phyloP scores from a whole-genome alignment of 2,329 filamentous ascomycete species.

The Penicillium sp. region DNA sequence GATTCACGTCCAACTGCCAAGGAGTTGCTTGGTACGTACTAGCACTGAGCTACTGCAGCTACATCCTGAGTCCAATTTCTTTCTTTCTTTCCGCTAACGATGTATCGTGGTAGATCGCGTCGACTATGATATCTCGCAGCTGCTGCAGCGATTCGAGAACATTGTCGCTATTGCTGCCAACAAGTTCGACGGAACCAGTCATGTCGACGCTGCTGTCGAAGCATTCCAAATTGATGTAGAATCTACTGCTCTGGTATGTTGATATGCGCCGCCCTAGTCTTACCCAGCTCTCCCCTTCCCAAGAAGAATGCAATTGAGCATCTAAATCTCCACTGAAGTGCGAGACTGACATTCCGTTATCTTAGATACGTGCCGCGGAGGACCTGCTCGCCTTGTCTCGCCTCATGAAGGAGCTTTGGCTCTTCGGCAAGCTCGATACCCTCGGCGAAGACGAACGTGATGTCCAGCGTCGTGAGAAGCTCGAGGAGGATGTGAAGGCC shows the following conservation, averaged over 20 bases:
- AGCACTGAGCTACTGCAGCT: neutral
- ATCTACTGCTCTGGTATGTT: constrained; percentile 55
- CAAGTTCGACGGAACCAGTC: constrained; percentile 42
- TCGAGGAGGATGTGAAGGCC: constrained; percentile 49
- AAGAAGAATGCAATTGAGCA: neutral
- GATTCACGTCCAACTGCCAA: constrained; percentile 33
- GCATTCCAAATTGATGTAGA: constrained; percentile 60
- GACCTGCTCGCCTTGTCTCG: constrained; percentile 61
- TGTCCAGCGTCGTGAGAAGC: constrained; percentile 40
- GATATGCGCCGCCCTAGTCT: neutral
- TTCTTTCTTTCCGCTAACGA: neutral
- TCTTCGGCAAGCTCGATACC: constrained; percentile 63
- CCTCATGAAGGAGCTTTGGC: constrained; percentile 64
- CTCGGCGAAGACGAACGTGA: constrained; percentile 47
- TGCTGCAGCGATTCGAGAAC: constrained; percentile 55
- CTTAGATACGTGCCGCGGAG: constrained; percentile 59
- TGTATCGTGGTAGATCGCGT: constrained; percentile 40
- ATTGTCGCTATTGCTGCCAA: constrained; percentile 54
- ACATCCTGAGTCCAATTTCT: neutral
- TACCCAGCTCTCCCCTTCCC: no score
- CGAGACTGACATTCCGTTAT: neutral
- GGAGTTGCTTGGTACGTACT: constrained; percentile 28
- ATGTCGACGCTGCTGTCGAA: constrained; percentile 56
- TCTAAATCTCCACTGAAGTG: no score
- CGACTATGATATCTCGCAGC: constrained; percentile 44